A percentile compares a stretch with the other conserved stretches of the same genome.
Evolutionary conservation across 2,329 filamentous ascomycete genomes (phyloP).

Genomic region (Ciborinia camelliae): DNA sequence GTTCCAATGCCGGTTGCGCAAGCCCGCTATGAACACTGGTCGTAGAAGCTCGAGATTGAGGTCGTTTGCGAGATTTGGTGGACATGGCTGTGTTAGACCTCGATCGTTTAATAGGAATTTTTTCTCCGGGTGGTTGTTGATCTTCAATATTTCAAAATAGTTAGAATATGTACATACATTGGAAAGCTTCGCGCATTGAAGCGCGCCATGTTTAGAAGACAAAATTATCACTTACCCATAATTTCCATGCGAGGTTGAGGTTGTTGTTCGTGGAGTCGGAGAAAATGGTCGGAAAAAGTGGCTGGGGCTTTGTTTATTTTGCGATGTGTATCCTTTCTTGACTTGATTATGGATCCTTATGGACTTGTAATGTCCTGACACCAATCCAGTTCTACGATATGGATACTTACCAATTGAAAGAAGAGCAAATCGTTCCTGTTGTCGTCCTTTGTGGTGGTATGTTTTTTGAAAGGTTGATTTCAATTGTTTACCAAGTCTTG

Average conservation of each 20-base stretch:
- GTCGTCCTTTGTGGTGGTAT: conserved; percentile 18
- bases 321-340: conserved; percentile 3
- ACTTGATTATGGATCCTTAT: neutral
- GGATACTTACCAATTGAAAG: conserved; percentile 1
- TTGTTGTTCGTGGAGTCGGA: conserved; percentile 16
- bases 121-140: conserved; percentile 32
- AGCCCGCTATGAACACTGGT: conserved; percentile 43
- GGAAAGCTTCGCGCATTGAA: conserved; percentile 7
- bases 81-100: conserved; percentile 46
- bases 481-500: conserved; percentile 20
- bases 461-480: conserved; percentile 19
- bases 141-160: conserved; percentile 27
- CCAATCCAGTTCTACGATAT: conserved; percentile 11
- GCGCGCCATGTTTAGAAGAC: conserved; percentile 10
- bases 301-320: conserved; percentile 32
- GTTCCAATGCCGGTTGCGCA: conserved; percentile 34
- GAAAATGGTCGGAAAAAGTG: conserved; percentile 20
- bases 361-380: neutral
- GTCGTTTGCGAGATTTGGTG: conserved; percentile 42
- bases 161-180: conserved; percentile 23
- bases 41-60: conserved; percentile 47
- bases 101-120: conserved; percentile 43
- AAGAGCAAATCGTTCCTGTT: conserved; percentile 1
- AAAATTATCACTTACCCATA: conserved; percentile 33
- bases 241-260: conserved; percentile 20